A percentile compares a stretch with the other conserved stretches of the same genome.
Conservation (phyloP, 1,284 basidiomycete genomes). For the Taiwanofungus camphoratus region DNA sequence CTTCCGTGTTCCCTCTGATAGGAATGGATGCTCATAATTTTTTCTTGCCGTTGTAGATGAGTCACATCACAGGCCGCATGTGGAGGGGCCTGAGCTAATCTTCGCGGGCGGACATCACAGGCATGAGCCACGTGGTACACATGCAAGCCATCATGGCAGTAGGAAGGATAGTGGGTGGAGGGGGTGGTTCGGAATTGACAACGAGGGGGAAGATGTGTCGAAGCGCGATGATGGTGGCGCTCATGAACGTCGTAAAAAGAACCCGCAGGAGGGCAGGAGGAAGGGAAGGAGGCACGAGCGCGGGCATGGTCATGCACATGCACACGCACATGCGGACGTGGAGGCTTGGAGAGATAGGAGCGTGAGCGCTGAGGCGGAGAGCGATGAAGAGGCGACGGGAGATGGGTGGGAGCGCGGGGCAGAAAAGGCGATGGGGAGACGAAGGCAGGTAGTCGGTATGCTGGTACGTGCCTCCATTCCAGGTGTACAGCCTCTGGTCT, state of each 20-base stretch:
- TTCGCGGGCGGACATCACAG: constrained; percentile 38
- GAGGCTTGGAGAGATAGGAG: constrained; percentile 19
- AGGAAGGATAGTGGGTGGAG: constrained; percentile 13
- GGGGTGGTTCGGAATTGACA: constrained; percentile 11
- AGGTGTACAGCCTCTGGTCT: too few species aligned
- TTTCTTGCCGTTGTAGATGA: too few species aligned
- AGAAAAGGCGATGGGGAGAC: constrained; percentile 39
- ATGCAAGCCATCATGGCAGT: constrained; percentile 33
- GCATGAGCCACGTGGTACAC: constrained; percentile 33
- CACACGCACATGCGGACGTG: constrained; percentile 25
- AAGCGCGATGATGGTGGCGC: constrained; percentile 12
- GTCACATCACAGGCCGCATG: constrained; percentile 4
- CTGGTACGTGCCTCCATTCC: constrained; percentile 39
- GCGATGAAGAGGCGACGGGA: constrained; percentile 14
- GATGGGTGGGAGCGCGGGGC: constrained; percentile 22
- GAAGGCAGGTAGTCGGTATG: constrained; percentile 58
- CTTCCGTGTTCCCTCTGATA: too few species aligned
- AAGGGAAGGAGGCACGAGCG: constrained; percentile 11
- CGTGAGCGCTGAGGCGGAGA: constrained; percentile 14
- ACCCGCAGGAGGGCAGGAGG: constrained; percentile 8
- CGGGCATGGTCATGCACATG: constrained; percentile 16
- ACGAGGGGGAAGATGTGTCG: constrained; percentile 2
- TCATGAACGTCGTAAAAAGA: constrained; percentile 17
- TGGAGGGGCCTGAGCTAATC: constrained; percentile 15
- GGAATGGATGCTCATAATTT: too few species aligned